Evolutionary conservation across 2,329 filamentous ascomycete genomes (phyloP), one percentile per base, ranked within the genome.

Genomic region (Pyrenophora seminiperda): DNA sequence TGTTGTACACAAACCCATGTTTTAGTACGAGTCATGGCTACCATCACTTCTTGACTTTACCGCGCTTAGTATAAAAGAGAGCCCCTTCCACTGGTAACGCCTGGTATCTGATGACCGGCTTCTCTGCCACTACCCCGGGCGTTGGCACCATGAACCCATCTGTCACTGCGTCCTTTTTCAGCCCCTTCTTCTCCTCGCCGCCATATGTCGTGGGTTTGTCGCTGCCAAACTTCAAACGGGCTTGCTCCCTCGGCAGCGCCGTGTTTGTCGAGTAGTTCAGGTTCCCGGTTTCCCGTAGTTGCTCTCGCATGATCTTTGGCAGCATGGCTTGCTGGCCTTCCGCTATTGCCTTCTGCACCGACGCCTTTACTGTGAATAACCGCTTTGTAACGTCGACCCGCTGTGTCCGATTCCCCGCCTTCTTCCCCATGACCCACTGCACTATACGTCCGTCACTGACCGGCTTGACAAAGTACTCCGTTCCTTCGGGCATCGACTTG

Each of bases 401-500:
- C n/a, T 14, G 7, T 3, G 7, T 6, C 0, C 15, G 13, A 17
- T 29, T 37, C 9, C 37, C 5, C 9, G 18, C 9, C n/a, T 20
- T 10, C 7, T 10, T 18, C 2, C n/a, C 52, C 22, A 67, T 31
- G n/a, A 70, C 66, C 37, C 59, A 70, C n/a, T 65, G 58, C 3
- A 68, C 37, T 11, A 42, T n/a, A 6, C 46, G 45, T 1, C 66
- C 65, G 18, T 70, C 58, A 11, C 42, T 53, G 3, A 67, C 55
- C 1, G 67, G 68, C 0, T 61, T 9, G 33, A 71, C 41, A 6
- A 58, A 4, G 15, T 49, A 66, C 2, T 13, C 15, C 0, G 66
- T 59, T 9, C 55, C 58, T 30, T 56, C 27, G 0, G 67, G 68
- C 68, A 72, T 70, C 15, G 43, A 50, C 38, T 63, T 66, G 22